These are phyloP conservation scores for Neopestalotiopsis rosae DNA, from an alignment of 2,329 filamentous ascomycete genomes.

Conservation along the genomic window DNA sequence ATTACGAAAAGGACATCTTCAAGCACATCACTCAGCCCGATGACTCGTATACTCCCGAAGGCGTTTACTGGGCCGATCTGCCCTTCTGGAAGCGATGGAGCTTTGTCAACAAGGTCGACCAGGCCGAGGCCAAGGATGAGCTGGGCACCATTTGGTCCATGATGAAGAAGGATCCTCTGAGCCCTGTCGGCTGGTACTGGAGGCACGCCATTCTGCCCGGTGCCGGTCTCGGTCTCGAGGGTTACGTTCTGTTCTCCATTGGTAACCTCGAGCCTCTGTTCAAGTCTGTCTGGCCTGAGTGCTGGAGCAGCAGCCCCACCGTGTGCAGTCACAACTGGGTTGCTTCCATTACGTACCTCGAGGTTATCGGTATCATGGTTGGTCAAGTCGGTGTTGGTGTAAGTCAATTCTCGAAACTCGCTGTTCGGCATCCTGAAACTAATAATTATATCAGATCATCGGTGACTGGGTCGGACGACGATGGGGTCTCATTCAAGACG, in stretches of 20 bases:
- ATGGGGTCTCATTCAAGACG: constrained; percentile 96
- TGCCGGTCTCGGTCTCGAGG: constrained; percentile 90
- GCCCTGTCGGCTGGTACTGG: constrained; percentile 85
- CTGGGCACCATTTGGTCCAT: constrained; percentile 71
- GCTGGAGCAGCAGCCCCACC: constrained; percentile 67
- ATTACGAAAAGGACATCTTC: constrained; percentile 68
- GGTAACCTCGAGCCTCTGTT: constrained; percentile 90
- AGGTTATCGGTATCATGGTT: constrained; percentile 93
- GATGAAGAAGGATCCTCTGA: constrained; percentile 86
- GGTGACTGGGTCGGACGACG: constrained; percentile 84
- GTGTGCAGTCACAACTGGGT: constrained; percentile 83
- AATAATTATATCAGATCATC: constrained; percentile 47
- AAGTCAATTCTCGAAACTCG: constrained; percentile 35
- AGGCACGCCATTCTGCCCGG: constrained; percentile 91
- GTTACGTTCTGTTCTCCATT: constrained; percentile 96
- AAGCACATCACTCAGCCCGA: constrained; percentile 83
- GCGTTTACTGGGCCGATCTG: constrained; percentile 93
- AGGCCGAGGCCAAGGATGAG: constrained; percentile 72
- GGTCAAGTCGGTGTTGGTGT: constrained; percentile 89
- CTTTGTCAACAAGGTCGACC: constrained; percentile 80
- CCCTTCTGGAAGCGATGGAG: constrained; percentile 69
- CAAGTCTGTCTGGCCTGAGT: constrained; percentile 73
- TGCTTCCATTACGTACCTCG: constrained; percentile 84
- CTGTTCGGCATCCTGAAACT: constrained; percentile 21
- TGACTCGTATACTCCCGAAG: constrained; percentile 82